A percentile compares a stretch with the other conserved stretches of the same genome.
Conservation (phyloP, 2,329 filamentous ascomycete genomes). For the Xylariaceae sp. region DNA sequence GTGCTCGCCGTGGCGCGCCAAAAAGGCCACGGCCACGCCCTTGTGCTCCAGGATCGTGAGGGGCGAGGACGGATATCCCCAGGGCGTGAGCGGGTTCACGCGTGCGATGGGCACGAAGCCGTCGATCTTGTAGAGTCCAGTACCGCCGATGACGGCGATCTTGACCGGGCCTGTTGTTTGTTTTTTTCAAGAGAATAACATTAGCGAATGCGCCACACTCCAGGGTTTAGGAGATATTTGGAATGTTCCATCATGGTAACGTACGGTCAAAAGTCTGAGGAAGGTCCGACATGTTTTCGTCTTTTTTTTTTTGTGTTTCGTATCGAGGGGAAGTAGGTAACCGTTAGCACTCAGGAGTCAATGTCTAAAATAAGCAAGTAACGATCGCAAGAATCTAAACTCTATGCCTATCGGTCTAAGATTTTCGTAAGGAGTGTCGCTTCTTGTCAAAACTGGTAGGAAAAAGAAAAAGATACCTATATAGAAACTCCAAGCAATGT, state of each 20-base stretch:
- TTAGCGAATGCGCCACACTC: not conserved
- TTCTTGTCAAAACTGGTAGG: too few species aligned
- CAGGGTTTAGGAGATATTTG: too few species aligned
- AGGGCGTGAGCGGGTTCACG: conserved; percentile 74
- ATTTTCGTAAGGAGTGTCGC: too few species aligned
- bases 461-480: too few species aligned
- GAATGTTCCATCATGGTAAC: too few species aligned
- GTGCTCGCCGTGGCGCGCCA: conserved; percentile 83
- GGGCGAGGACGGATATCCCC: conserved; percentile 70
- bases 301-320: not conserved
- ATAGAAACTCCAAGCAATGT: too few species aligned
- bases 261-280: conserved; percentile 55
- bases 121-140: conserved; percentile 80
- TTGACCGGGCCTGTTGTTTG: conserved; percentile 55
- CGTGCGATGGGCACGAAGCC: conserved; percentile 80
- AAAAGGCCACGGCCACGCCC: conserved; percentile 79
- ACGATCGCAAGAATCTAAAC: too few species aligned
- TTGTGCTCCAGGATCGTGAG: conserved; percentile 87
- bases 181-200: not conserved
- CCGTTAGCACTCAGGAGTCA: too few species aligned
- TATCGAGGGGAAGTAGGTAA: too few species aligned
- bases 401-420: too few species aligned
- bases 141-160: conserved; percentile 90
- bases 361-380: not conserved
- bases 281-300: conserved; percentile 44